phyloP scores from a whole-genome alignment of 2,329 filamentous ascomycete genomes.

The Sporothrix luriei region DNA sequence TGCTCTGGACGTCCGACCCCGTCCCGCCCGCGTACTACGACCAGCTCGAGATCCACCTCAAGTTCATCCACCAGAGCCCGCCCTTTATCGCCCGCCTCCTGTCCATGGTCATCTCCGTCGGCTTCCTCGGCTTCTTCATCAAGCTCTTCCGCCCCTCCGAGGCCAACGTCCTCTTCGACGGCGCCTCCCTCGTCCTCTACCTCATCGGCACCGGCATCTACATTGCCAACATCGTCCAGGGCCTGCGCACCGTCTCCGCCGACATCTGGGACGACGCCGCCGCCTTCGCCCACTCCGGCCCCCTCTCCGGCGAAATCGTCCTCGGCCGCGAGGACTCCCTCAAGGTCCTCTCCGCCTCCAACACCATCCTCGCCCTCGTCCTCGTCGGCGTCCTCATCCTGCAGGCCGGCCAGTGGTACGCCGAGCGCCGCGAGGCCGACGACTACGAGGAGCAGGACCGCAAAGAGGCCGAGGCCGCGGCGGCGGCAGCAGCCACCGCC shows the following conservation, averaged over 20 bases:
- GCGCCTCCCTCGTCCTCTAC: conserved; percentile 77
- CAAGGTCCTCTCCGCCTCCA: conserved; percentile 87
- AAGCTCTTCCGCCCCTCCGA: conserved; percentile 95
- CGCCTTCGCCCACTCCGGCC: conserved; percentile 47
- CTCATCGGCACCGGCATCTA: conserved; percentile 90
- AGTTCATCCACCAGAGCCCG: conserved; percentile 87
- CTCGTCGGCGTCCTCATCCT: conserved; percentile 87
- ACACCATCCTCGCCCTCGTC: conserved; percentile 92
- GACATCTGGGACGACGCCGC: conserved; percentile 60
- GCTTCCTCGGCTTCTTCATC: conserved; percentile 82
- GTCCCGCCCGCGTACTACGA: conserved; percentile 71
- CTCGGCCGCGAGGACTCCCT: conserved; percentile 85
- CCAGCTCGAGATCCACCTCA: conserved; percentile 85
- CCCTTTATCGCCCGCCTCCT: conserved; percentile 91
- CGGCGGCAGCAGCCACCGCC: conserved; percentile 9
- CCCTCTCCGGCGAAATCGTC: conserved; percentile 62
- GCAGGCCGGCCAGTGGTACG: conserved; percentile 98
- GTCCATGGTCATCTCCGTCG: conserved; percentile 87
- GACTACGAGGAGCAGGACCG: conserved; percentile 69
- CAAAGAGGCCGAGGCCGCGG: conserved; percentile 45
- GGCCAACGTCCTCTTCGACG: conserved; percentile 93
- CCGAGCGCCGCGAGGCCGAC: conserved; percentile 86
- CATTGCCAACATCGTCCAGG: conserved; percentile 94
- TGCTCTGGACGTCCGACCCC: conserved; percentile 74
- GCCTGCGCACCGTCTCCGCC: conserved; percentile 77